Base-by-base conservation (phyloP, 2,329 filamentous ascomycete species). In the Aphanoascus verrucosus region DNA sequence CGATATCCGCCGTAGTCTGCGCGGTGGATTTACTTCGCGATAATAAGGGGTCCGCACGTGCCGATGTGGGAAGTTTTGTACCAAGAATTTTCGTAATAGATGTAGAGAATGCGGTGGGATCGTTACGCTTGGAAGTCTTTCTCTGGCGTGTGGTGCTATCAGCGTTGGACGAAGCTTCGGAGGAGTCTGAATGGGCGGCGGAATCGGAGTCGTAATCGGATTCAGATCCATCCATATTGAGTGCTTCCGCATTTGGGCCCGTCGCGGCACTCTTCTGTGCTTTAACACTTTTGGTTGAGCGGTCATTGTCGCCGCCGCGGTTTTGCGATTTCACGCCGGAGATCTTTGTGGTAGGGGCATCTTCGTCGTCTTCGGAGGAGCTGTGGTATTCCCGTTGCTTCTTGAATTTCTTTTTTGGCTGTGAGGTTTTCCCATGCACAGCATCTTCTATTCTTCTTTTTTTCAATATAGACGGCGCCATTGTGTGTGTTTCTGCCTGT, bases 81-180 rank as follows among this genome's bases (percentile, higher is more conserved):
- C 83, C 83, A 43, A 98, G 78, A 66, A 98, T 96, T 70, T 93
- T 94, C 61, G 86, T 85, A 63, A 98, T 88, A 49, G 89, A 95
- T 1, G 85, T 94, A 20, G 91, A 88, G 69, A 98, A 97, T 50
- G 88, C 89, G 58, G 79, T 76, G 2, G 93, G 90, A 69, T 98
- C 91, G 71, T 95, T 94, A 65, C 90, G 85, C 72, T 97, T 97
- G 11, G 69, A 60, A 8, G 69, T 58, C 7, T 61, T 49, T 61
- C 66, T 55, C 59, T 63, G 28, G 37, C 62, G 62, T 42, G 60
- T 59, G 52, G 62, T 63, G 57, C 61, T 66, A 23, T 63, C 67
- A 41, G 66, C 64, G 49, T 72, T 71, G 54, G 65, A 67, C 45
- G 69, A 69, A 49, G 69, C 67, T 38, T 70, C 71, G 17, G 74